These are phyloP conservation scores for Coniochaeta sp. DNA, from an alignment of 2,329 filamentous ascomycete genomes.

Conservation along the genomic window DNA sequence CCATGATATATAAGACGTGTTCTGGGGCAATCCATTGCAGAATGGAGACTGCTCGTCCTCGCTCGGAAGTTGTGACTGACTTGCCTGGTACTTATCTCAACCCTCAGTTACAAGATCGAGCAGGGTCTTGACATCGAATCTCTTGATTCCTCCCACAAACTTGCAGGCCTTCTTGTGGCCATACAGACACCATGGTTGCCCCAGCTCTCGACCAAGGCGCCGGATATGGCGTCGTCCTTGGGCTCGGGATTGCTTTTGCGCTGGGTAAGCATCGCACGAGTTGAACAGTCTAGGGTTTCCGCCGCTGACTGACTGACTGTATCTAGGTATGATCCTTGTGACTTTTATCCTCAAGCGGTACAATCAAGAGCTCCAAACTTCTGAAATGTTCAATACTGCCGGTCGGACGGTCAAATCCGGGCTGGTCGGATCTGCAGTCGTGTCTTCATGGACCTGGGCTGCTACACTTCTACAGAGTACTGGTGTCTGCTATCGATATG, in stretches of 20 bases:
- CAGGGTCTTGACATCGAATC: neutral
- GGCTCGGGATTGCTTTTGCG: constrained; percentile 66
- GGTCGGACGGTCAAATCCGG: constrained; percentile 85
- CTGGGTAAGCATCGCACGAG: constrained; percentile 34
- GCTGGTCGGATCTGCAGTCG: constrained; percentile 80
- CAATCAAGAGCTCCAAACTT: constrained; percentile 68
- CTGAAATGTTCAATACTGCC: constrained; percentile 87
- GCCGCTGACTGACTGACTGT: neutral
- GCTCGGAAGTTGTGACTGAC: neutral
- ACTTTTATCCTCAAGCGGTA: constrained; percentile 29
- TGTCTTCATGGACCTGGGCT: constrained; percentile 90
- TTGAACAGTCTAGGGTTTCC: neutral
- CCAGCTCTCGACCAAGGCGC: constrained; percentile 50
- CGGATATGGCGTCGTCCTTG: constrained; percentile 72
- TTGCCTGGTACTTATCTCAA: neutral
- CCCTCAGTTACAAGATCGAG: neutral
- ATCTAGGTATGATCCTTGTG: constrained; percentile 26
- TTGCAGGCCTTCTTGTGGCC: constrained; percentile 11
- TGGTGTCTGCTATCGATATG: constrained; percentile 76
- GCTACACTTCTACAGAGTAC: constrained; percentile 74
- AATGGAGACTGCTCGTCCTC: neutral
- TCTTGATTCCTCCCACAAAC: constrained; percentile 2
- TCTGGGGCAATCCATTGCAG: neutral
- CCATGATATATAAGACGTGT: neutral
- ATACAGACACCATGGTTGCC: constrained; percentile 5